Conservation (phyloP, 352 stramenopile species). For the Phytophthora quininea region DNA sequence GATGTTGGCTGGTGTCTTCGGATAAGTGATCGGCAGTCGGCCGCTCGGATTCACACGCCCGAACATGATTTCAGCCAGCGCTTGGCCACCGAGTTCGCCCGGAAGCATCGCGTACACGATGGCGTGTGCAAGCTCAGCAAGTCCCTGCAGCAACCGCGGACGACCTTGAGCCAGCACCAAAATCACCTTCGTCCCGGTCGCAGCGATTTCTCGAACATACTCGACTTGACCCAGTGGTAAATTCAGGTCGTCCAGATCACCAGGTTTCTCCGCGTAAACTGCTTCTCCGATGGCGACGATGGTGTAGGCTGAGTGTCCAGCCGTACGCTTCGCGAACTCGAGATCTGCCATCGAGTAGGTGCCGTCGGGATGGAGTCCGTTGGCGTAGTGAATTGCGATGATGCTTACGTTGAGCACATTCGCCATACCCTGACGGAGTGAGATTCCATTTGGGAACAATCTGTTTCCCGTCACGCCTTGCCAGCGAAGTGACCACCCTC, state of each 20-base stretch:
- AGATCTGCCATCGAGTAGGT: constrained; percentile 57
- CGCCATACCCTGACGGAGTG: constrained; percentile 60
- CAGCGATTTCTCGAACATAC: constrained; percentile 76
- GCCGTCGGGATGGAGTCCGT: constrained; percentile 61
- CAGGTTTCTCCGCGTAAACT: constrained; percentile 87
- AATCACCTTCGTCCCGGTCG: constrained; percentile 80
- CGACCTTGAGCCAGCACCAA: constrained; percentile 81
- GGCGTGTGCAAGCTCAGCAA: constrained; percentile 64
- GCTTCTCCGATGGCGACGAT: constrained; percentile 82
- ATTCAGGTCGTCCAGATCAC: constrained; percentile 84
- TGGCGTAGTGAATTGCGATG: constrained; percentile 49
- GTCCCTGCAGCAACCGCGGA: constrained; percentile 70
- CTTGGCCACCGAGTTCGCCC: constrained; percentile 80
- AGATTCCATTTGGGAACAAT: constrained; percentile 68
- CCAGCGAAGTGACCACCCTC: constrained; percentile 89
- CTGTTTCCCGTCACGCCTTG: constrained; percentile 77
- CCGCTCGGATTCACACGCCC: constrained; percentile 84
- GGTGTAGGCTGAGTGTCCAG: constrained; percentile 42
- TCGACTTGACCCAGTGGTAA: constrained; percentile 76
- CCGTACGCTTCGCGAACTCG: constrained; percentile 32
- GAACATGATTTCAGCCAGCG: constrained; percentile 87
- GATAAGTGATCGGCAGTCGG: constrained; percentile 85
- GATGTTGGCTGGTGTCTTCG: constrained; percentile 58
- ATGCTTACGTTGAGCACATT: constrained; percentile 29
- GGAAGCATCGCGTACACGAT: constrained; percentile 84